Evolutionary conservation across 2,329 filamentous ascomycete genomes (phyloP).

Genomic region (Cordyceps militaris): DNA sequence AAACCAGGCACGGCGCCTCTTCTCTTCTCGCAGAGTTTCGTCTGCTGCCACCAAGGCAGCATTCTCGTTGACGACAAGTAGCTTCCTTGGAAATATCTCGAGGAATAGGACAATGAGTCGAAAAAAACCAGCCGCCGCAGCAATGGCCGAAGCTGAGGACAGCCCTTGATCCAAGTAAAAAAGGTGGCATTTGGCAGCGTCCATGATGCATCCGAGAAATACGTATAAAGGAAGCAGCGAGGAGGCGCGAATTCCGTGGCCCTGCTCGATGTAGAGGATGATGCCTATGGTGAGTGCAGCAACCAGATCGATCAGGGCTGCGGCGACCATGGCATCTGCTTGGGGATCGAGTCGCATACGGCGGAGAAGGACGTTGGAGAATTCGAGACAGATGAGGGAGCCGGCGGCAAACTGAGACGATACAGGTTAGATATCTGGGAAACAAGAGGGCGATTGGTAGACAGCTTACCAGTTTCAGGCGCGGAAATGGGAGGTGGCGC

Average conservation of each 20-base stretch:
- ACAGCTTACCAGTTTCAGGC: constrained; percentile 1
- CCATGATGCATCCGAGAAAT: not conserved
- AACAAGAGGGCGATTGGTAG: not conserved
- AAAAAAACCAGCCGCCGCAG: not conserved
- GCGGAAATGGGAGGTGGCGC: not conserved
- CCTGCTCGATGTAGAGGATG: constrained; percentile 6
- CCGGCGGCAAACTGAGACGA: not conserved
- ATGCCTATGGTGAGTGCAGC: constrained; percentile 3
- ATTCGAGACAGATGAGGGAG: not conserved
- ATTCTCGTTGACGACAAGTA: not conserved
- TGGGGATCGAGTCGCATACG: constrained; percentile 3
- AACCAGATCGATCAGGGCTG: constrained; percentile 5
- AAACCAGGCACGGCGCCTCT: not conserved
- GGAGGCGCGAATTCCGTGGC: not conserved
- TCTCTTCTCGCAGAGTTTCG: not conserved
- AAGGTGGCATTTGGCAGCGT: not conserved
- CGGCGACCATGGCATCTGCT: constrained; percentile 9
- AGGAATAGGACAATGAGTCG: not conserved
- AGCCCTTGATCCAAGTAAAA: not conserved
- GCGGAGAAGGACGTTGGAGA: not conserved
- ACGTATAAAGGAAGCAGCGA: not conserved
- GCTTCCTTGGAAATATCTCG: not conserved
- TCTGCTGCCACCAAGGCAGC: not conserved
- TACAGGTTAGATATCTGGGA: not conserved
- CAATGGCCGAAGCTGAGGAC: not conserved